phyloP scores from a whole-genome alignment of 768 basidiomycete genomes.

The Postia placenta region DNA sequence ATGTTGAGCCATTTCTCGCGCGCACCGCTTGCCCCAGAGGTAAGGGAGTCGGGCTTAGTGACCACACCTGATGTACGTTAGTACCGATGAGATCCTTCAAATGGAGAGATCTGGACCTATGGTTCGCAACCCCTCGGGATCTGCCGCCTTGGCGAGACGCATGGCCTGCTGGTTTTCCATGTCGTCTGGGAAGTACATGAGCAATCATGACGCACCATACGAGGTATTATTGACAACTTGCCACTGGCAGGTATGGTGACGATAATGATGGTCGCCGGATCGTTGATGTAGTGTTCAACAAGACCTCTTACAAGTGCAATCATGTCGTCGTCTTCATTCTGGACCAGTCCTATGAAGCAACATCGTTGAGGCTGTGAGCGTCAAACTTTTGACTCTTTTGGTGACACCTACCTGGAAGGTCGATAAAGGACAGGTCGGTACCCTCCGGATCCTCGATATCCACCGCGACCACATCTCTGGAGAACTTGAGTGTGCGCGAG shows the following conservation, averaged over 20 bases:
- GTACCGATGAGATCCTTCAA: background rate
- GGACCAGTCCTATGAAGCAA: slow-evolving; percentile 44
- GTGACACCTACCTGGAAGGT: slow-evolving; percentile 20
- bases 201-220: too few relatives aligned
- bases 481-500: slow-evolving; percentile 22
- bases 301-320: slow-evolving; percentile 43
- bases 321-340: slow-evolving; percentile 38
- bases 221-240: slow-evolving; percentile 22
- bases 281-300: slow-evolving; percentile 39
- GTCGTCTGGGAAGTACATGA: slow-evolving; percentile 40
- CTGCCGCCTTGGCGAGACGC: slow-evolving; percentile 44
- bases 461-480: slow-evolving; percentile 23
- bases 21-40: slow-evolving; percentile 33
- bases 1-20: slow-evolving; percentile 44
- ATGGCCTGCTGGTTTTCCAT: slow-evolving; percentile 60
- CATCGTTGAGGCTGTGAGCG: slow-evolving; percentile 15
- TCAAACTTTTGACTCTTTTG: slow-evolving; percentile 19
- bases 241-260: slow-evolving; percentile 64
- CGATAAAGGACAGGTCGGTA: slow-evolving; percentile 15
- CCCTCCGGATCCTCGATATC: slow-evolving; percentile 25
- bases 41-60: slow-evolving; percentile 62
- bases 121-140: slow-evolving; percentile 50
- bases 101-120: slow-evolving; percentile 39
- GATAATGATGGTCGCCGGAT: slow-evolving; percentile 54
- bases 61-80: slow-evolving; percentile 43